phyloP scores from a whole-genome alignment of 176 grass and related monocot genomes.

The Eragrostis nindensis region DNA sequence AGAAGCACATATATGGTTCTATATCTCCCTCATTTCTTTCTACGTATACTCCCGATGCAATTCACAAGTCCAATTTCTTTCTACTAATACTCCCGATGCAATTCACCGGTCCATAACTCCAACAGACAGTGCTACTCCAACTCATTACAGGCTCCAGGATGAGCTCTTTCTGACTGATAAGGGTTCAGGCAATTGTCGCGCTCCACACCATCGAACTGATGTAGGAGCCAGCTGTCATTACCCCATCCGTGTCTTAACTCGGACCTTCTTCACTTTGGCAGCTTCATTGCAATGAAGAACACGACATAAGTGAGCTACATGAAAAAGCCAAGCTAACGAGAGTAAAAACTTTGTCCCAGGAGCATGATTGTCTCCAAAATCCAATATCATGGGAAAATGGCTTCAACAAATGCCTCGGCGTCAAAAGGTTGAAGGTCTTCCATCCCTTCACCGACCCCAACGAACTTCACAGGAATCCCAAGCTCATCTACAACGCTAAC shows the following conservation, averaged over 20 bases:
- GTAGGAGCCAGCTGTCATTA: background rate
- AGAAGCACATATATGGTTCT: background rate
- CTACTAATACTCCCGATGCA: background rate
- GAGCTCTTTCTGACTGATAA: background rate
- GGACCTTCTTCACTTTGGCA: background rate
- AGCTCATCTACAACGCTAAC: slow-evolving; percentile 96
- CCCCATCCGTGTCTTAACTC: background rate
- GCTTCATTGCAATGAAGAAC: background rate
- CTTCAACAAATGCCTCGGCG: slow-evolving; percentile 89
- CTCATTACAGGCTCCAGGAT: background rate
- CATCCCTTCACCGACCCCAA: slow-evolving; percentile 91
- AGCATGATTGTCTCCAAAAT: background rate
- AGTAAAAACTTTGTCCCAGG: background rate
- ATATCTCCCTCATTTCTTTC: background rate
- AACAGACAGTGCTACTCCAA: background rate
- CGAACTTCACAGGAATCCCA: slow-evolving; percentile 92
- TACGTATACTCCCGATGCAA: background rate
- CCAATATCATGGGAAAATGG: slow-evolving; percentile 83
- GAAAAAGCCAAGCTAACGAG: slow-evolving; percentile 1
- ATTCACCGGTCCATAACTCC: background rate
- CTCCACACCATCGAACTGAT: no score
- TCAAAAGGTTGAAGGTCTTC: slow-evolving; percentile 97
- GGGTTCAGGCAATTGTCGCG: background rate
- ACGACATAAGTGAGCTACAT: slow-evolving; percentile 4
- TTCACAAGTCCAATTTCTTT: background rate